Conservation (phyloP, 2,329 filamentous ascomycete genomes). For the Fusarium sp. region DNA sequence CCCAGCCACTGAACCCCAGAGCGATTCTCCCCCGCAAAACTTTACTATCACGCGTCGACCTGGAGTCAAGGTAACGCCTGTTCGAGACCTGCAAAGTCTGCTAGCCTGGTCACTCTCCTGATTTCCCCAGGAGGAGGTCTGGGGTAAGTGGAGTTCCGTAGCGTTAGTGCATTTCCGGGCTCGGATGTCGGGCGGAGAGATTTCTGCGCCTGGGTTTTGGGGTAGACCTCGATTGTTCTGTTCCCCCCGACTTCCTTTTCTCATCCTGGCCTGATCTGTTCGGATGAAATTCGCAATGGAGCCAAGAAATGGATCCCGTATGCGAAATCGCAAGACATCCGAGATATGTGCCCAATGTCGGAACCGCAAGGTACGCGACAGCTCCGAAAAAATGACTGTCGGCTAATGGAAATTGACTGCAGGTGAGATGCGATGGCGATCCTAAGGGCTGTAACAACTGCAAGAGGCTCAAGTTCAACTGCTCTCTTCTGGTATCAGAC, state of each 20-base stretch:
- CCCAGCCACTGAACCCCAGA: not conserved
- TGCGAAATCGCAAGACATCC: conserved; percentile 15
- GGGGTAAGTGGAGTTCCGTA: conserved; percentile 1
- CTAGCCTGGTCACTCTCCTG: not conserved
- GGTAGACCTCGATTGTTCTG: not conserved
- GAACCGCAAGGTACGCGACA: conserved; percentile 13
- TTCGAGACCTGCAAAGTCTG: conserved; percentile 2
- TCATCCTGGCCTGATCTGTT: not conserved
- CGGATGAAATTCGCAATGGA: not conserved
- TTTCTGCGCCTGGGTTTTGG: not conserved
- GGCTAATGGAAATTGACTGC: not conserved
- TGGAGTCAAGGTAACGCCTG: not conserved
- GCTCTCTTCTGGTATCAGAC: not conserved
- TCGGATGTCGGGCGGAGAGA: conserved; percentile 21
- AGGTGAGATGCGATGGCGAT: conserved; percentile 19
- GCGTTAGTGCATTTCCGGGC: not conserved
- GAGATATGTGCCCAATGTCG: conserved; percentile 26
- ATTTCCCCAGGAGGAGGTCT: conserved; percentile 5
- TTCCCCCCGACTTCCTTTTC: conserved; percentile 21
- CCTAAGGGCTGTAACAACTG: conserved; percentile 7
- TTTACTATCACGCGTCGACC: not conserved
- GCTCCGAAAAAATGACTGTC: not conserved
- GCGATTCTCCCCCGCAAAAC: not conserved
- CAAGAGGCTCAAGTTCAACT: conserved; percentile 6
- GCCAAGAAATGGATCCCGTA: not conserved